Evolutionary conservation across 139 green algal genomes (phyloP).

Genomic region (Micractinium conductrix): DNA sequence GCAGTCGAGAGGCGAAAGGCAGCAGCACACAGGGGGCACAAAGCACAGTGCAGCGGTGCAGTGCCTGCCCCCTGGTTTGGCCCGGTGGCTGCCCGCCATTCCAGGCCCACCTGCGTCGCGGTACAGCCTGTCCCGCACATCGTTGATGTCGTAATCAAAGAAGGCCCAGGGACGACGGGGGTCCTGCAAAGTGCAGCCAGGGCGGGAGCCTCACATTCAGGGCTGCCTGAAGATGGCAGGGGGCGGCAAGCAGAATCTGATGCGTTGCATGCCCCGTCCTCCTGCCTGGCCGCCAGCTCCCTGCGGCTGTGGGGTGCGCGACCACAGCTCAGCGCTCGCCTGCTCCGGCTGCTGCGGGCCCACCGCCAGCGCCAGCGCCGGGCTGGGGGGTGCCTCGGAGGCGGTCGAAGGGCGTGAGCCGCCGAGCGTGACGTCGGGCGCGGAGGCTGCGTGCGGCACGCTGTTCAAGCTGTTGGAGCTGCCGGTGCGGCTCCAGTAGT

Average conservation of each 20-base stretch:
- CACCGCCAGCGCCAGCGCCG: no score
- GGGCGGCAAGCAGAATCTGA: neutral
- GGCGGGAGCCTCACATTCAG: neutral
- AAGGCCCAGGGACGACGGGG: slow-evolving; percentile 33
- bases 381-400: neutral
- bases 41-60: neutral
- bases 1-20: neutral
- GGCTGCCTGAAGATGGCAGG: neutral
- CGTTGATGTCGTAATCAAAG: slow-evolving; percentile 39
- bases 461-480: slow-evolving; percentile 12
- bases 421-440: neutral
- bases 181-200: neutral
- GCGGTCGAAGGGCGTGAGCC: neutral
- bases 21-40: neutral
- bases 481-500: slow-evolving; percentile 54
- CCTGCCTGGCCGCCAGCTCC: neutral
- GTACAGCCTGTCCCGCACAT: slow-evolving; percentile 50
- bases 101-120: slow-evolving; percentile 34
- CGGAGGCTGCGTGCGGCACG: slow-evolving; percentile 1
- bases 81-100: neutral
- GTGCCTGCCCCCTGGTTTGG: no score
- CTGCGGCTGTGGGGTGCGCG: neutral
- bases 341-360: no score
- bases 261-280: neutral
- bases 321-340: no score